These are phyloP conservation scores for Eustoma russellianum DNA, from an alignment of 257 asterid species.

Conservation along the genomic window DNA sequence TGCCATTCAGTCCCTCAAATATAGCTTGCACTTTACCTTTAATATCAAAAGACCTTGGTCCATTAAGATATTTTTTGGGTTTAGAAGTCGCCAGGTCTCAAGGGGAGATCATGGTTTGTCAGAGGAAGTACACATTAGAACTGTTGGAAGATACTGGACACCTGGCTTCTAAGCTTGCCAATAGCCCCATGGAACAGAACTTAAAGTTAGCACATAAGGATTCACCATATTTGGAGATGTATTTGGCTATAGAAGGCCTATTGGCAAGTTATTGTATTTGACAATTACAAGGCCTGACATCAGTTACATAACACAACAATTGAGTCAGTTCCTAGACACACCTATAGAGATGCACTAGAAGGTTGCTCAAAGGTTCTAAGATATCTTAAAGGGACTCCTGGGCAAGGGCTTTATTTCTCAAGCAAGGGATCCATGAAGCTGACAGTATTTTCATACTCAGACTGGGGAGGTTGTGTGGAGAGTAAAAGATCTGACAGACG, in stretches of 20 bases:
- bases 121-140: not conserved
- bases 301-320: not conserved
- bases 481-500: no score
- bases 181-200: not conserved
- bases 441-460: no score
- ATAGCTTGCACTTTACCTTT: not conserved
- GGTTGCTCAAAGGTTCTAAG: no score
- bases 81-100: not conserved
- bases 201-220: no score
- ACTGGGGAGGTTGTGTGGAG: no score
- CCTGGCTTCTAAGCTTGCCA: not conserved
- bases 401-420: no score
- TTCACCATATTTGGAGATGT: not conserved
- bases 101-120: not conserved
- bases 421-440: no score
- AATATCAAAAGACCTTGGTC: not conserved
- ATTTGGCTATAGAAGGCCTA: no score
- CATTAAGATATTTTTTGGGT: not conserved
- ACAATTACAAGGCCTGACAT: constrained; percentile 1
- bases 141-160: not conserved
- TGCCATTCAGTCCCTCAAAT: not conserved
- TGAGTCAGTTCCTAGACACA: no score
- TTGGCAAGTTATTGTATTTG: not conserved
- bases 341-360: no score
- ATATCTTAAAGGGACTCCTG: no score